Percentiles rank a stretch among this genome's conserved stretches.
Evolutionary conservation across 352 stramenopile species (phyloP).

Genomic region (Globisporangium paroecandrum): DNA sequence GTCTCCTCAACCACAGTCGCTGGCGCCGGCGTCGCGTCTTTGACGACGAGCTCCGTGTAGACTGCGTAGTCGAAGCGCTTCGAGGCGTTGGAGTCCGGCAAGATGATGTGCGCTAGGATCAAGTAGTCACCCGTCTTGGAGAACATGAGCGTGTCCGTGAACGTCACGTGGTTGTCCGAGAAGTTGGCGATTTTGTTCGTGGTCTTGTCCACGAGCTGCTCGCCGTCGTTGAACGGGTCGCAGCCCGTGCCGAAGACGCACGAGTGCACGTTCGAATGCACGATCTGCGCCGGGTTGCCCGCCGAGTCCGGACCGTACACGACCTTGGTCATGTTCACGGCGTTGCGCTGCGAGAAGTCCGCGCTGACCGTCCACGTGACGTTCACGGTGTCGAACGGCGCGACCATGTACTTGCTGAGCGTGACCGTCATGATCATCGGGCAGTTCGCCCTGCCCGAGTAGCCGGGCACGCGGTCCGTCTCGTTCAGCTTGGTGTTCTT

Average conservation of each 20-base stretch:
- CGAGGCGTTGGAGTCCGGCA: conserved; percentile 44
- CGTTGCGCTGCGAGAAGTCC: conserved; percentile 35
- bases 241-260: conserved; percentile 47
- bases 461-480: conserved; percentile 35
- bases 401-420: conserved; percentile 24
- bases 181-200: conserved; percentile 53
- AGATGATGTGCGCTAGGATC: conserved; percentile 58
- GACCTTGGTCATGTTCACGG: conserved; percentile 49
- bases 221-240: conserved; percentile 51
- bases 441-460: conserved; percentile 27
- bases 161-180: conserved; percentile 42
- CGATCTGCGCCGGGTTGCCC: conserved; percentile 47
- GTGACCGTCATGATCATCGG: conserved; percentile 42
- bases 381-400: conserved; percentile 39
- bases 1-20: conserved; percentile 7
- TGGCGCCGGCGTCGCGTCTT: conserved; percentile 16
- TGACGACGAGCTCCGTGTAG: conserved; percentile 39
- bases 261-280: conserved; percentile 66
- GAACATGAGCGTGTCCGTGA: conserved; percentile 37
- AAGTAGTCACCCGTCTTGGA: conserved; percentile 32
- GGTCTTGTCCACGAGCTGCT: conserved; percentile 51
- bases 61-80: conserved; percentile 50
- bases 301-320: conserved; percentile 32
- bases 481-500: conserved; percentile 42
- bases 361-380: conserved; percentile 47